These are phyloP conservation scores for Lentinula aciculospora DNA, from an alignment of 768 basidiomycete species.

Conservation along the genomic window DNA sequence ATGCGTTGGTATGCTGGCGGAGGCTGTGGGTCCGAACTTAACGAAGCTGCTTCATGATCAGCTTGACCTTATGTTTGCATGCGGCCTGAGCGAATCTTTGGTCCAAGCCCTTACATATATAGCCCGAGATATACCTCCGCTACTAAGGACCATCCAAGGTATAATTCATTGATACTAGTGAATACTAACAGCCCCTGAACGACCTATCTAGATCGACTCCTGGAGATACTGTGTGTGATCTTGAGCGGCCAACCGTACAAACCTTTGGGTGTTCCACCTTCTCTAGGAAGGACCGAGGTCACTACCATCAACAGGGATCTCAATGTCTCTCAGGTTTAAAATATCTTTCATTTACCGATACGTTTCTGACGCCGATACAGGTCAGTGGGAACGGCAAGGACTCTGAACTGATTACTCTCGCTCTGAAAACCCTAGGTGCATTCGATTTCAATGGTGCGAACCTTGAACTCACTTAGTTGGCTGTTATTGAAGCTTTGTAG, in stretches of 20 bases:
- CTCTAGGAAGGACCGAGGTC: constrained; percentile 50
- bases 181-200: background rate
- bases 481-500: constrained; percentile 27
- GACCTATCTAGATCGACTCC: constrained; percentile 65
- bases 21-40: constrained; percentile 91
- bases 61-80: constrained; percentile 93
- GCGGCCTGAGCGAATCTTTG: constrained; percentile 86
- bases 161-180: constrained; percentile 3
- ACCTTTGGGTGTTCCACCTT: constrained; percentile 78
- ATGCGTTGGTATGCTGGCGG: constrained; percentile 94
- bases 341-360: background rate
- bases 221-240: constrained; percentile 78
- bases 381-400: constrained; percentile 50
- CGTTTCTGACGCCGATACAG: constrained; percentile 17
- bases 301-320: constrained; percentile 44
- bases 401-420: constrained; percentile 71
- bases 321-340: constrained; percentile 39
- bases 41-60: constrained; percentile 96
- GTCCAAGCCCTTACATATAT: constrained; percentile 81
- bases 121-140: constrained; percentile 80
- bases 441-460: constrained; percentile 89
- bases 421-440: constrained; percentile 77
- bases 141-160: constrained; percentile 93
- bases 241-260: constrained; percentile 83
- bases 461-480: background rate